Conservation (phyloP, 2,329 filamentous ascomycete species). For the Periglandula ipomoeae region DNA sequence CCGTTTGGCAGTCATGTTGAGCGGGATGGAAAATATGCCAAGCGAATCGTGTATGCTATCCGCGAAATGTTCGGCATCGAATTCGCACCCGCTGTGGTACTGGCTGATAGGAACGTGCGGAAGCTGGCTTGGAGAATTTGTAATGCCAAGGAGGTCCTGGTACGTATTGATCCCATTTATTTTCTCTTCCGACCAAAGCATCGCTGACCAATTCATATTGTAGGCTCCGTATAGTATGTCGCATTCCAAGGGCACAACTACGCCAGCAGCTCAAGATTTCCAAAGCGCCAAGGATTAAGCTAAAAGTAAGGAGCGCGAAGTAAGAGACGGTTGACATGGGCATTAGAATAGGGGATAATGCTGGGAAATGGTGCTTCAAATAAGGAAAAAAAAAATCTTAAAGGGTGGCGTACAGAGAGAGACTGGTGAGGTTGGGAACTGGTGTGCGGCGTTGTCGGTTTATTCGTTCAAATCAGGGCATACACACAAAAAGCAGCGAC, state of each 20-base stretch:
- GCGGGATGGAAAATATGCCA: conserved; percentile 79
- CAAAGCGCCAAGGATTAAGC: conserved; percentile 17
- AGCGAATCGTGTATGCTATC: conserved; percentile 85
- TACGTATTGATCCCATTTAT: conserved; percentile 35
- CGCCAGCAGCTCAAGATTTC: conserved; percentile 40
- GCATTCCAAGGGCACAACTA: conserved; percentile 51
- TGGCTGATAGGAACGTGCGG: conserved; percentile 80
- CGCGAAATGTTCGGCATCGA: conserved; percentile 97
- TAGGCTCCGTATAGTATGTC: conserved; percentile 68
- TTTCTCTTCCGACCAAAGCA: not conserved
- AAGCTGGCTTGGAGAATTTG: conserved; percentile 92
- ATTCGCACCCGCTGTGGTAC: conserved; percentile 85
- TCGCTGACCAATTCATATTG: not conserved
- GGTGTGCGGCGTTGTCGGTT: not conserved
- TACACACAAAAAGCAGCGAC: no score
- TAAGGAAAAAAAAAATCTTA: no score
- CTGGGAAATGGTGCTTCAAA: no score
- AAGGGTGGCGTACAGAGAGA: no score
- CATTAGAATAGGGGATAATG: not conserved
- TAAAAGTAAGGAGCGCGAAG: no score
- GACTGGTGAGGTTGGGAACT: not conserved
- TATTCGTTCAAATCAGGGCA: no score
- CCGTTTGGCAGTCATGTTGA: conserved; percentile 79
- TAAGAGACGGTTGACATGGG: no score
- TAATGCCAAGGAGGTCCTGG: conserved; percentile 90